Base-by-base conservation (phyloP, 2,329 filamentous ascomycete species). In the Cercospora zeina region DNA sequence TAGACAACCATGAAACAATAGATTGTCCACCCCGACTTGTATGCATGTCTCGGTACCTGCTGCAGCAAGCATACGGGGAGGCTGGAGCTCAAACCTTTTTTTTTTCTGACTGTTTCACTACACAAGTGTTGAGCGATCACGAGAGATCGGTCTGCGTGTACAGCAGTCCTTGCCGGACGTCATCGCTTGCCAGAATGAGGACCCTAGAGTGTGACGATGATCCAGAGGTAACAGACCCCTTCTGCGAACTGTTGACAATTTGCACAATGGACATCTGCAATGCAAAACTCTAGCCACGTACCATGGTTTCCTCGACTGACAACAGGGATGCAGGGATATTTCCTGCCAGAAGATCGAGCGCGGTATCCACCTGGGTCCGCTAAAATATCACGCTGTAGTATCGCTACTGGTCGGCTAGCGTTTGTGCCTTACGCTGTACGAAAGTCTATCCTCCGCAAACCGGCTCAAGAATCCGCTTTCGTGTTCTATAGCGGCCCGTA, bases 401-500 rank as follows among this genome's bases (percentile, higher is more conserved):
- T 51, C 33, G 30, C 31, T 50, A 58, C 56, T 58, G 56, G 56
- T 50, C 56, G 45, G 56, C 30, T 36, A 36, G 30, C 42, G 8
- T 27, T 30, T 45, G 47, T 59, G 33, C 56, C 56, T 53, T 39
- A 47, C 31, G 36, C 45, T 51, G 33, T 33, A 21, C 45, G 19
- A 50, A 58, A 58, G 49, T 33, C 31, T 50, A 55, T 36, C 37
- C 54, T 62, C 47, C 39, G 36, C 54, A 14, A 7, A 58, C 54
- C 39, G 37, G 47, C 33, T 42, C 47, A 49, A 7, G 33, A 31
- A 24, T 34, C 56, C 56, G 34, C 33, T 47, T 27, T 51, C 50
- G 51, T 53, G 55, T 59, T 54, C 55, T 50, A 59, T 59, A 56
- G 61, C 61, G 50, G 61, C 61, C 61, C 61, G 61, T 62, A 62